Evolutionary conservation across 2,329 filamentous ascomycete genomes (phyloP), one percentile per base, ranked within the genome.

Genomic region (Penicillium sp.): DNA sequence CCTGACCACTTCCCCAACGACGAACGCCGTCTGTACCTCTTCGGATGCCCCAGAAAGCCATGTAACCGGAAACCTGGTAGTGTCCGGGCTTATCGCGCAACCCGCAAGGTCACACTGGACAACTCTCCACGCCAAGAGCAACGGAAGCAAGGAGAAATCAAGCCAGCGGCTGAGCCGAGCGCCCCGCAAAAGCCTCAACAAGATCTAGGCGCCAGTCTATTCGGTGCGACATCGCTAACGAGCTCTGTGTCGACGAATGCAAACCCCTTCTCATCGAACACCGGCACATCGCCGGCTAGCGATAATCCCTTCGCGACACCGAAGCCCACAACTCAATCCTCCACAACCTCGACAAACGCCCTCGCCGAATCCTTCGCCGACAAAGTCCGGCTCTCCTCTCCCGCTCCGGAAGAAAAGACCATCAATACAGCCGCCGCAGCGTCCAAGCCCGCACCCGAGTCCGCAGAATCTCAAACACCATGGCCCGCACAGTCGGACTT

Each of bases 11-110:
- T 95, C 58, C 86, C 89, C 2, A 81, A 83, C 40, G 87, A 97
- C 66, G 88, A 96, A 58, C 78, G 93, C 53, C 80, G 91, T 47
- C 64, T 98, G 13, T 97, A 96, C 59, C 75, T 98, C 9, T 89
- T 94, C 64, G 79, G 79, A 13, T 98, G 93, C 65, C 78, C 81
- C 43, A 77, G 80, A 51, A 87, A 86, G 63, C 73, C 80, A 8
- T 98, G 93, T 62, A 80, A 86, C 56, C 78, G 90, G 48, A 91
- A 88, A 57, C 77, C 83, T 14, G 93, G 93, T 1, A 91, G 86
- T 61, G 77, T 96, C 41, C 79, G 90, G 18, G 86, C 77, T 1
- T 60, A 95, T 27, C 75, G 91, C 43, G 86, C 83, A 3, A 74
- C 87, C 13, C 78, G 81, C 63, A 70, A 65, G 40, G 45, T 65